phyloP scores from a whole-genome alignment of 805 yeast genomes.

The Candida hungchunana region DNA sequence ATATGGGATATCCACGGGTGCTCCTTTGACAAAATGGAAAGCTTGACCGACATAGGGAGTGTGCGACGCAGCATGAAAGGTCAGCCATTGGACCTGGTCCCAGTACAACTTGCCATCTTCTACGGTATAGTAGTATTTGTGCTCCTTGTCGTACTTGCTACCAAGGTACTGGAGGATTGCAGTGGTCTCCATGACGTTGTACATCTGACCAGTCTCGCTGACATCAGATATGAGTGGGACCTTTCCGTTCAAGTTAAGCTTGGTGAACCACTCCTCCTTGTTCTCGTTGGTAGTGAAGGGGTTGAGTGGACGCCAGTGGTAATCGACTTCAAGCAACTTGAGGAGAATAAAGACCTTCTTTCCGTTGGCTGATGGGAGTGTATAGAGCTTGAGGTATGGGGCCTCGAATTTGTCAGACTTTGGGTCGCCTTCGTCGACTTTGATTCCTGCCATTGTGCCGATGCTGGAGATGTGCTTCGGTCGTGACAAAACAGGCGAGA shows the following conservation, averaged over 20 bases:
- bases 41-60: conserved; percentile 67
- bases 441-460: conserved; percentile 1
- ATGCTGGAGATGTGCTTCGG: too few relatives aligned
- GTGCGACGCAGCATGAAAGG: conserved; percentile 54
- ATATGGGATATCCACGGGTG: conserved; percentile 50
- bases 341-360: conserved; percentile 34
- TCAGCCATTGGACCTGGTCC: conserved; percentile 47
- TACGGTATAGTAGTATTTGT: conserved; percentile 34
- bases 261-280: conserved; percentile 53
- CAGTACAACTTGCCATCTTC: conserved; percentile 41
- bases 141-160: conserved; percentile 55
- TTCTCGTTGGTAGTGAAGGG: conserved; percentile 40
- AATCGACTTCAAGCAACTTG: conserved; percentile 29
- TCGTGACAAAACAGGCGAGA: too few relatives aligned
- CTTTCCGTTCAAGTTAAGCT: conserved; percentile 58
- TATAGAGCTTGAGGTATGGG: conserved; percentile 42
- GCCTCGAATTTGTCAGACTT: conserved; percentile 28
- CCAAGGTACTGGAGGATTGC: conserved; percentile 58
- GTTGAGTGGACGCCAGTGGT: conserved; percentile 37
- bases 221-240: conserved; percentile 50
- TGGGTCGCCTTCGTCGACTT: conserved; percentile 30
- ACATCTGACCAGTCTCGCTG: conserved; percentile 35
- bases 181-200: conserved; percentile 52
- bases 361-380: conserved; percentile 40
- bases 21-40: conserved; percentile 40